These are phyloP conservation scores for Fusarium mundagurra DNA, from an alignment of 2,329 filamentous ascomycete genomes.

Conservation along the genomic window DNA sequence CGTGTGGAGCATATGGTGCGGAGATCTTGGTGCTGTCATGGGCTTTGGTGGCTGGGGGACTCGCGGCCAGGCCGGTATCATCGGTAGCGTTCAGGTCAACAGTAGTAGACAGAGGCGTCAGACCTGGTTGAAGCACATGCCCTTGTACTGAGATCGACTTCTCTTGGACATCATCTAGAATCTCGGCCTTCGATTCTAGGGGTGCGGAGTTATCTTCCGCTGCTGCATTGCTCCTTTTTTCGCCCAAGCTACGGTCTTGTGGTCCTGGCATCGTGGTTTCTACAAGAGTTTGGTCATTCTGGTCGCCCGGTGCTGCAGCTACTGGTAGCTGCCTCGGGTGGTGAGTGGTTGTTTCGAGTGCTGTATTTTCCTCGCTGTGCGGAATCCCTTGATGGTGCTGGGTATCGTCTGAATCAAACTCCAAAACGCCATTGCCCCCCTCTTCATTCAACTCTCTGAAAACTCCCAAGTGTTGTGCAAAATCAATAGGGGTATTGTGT, in stretches of 20 bases:
- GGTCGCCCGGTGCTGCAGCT: conserved; percentile 18
- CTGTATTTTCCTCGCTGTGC: conserved; percentile 36
- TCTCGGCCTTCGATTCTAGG: conserved; percentile 17
- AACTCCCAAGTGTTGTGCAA: conserved; percentile 46
- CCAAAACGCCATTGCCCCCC: conserved; percentile 42
- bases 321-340: conserved; percentile 14
- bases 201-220: conserved; percentile 4
- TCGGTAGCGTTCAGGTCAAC: not conserved
- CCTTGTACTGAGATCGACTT: not conserved
- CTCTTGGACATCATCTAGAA: conserved; percentile 15
- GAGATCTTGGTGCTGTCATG: not conserved
- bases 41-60: not conserved
- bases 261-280: conserved; percentile 38
- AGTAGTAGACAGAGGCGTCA: not conserved
- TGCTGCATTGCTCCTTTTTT: conserved; percentile 12
- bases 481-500: conserved; percentile 52
- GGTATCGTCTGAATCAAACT: conserved; percentile 43
- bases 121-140: not conserved
- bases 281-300: conserved; percentile 24
- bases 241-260: conserved; percentile 18
- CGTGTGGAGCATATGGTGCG: conserved; percentile 1
- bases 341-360: conserved; percentile 34
- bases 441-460: conserved; percentile 41
- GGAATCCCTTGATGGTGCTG: conserved; percentile 33
- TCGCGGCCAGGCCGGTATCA: not conserved